A percentile compares a stretch with the other conserved stretches of the same genome.
phyloP scores from a whole-genome alignment of 148 eudicot species.

The Polygonum maritimum region DNA sequence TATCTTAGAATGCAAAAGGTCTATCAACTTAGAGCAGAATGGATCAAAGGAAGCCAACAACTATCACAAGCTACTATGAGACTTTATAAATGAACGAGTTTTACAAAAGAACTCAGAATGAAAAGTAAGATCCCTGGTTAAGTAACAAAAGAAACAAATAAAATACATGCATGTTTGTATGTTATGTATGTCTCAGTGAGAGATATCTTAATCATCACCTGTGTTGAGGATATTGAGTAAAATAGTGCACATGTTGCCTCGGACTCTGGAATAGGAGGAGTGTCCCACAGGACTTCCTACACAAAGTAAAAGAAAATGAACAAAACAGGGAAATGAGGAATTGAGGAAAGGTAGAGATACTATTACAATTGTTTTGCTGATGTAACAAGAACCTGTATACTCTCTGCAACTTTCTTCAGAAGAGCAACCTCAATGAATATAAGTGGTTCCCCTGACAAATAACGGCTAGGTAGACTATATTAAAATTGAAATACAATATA shows the following conservation, averaged over 20 bases:
- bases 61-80: too few relatives aligned
- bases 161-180: too few relatives aligned
- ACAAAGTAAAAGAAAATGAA: slow-evolving; percentile 9
- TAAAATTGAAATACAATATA: not conserved
- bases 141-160: too few relatives aligned
- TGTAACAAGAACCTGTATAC: slow-evolving; percentile 57
- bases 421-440: slow-evolving; percentile 98
- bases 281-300: slow-evolving; percentile 95
- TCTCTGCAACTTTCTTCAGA: slow-evolving; percentile 59
- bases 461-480: slow-evolving; percentile 5
- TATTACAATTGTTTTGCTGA: not conserved
- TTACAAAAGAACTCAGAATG: too few relatives aligned
- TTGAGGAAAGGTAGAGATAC: not conserved
- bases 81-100: too few relatives aligned
- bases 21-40: too few relatives aligned
- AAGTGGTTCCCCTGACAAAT: slow-evolving; percentile 81
- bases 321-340: not conserved
- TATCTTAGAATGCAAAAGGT: too few relatives aligned
- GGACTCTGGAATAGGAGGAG: slow-evolving; percentile 76
- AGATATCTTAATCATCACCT: slow-evolving; percentile 30
- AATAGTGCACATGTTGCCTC: slow-evolving; percentile 91
- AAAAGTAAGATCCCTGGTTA: too few relatives aligned
- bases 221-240: slow-evolving; percentile 95
- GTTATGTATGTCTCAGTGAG: too few relatives aligned
- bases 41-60: too few relatives aligned